Conservation (phyloP, 2,329 filamentous ascomycete genomes). For the Ophiocordyceps camponoti-rufipedis region DNA sequence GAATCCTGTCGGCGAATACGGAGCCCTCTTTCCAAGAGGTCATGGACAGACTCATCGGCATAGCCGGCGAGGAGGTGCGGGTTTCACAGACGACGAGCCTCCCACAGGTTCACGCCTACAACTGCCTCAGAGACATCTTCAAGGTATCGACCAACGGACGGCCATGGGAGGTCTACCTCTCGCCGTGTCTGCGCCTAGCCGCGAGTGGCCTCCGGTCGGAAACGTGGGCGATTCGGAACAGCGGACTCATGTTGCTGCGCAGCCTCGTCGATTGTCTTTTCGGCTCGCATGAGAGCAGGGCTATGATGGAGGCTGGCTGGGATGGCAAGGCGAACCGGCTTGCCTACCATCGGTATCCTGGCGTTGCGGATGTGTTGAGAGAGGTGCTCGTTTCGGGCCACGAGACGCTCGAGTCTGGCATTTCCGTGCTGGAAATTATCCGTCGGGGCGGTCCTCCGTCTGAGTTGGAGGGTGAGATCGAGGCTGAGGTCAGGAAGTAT, state of each 20-base stretch:
- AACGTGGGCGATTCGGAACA: conserved; percentile 90
- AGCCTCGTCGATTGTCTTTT: conserved; percentile 67
- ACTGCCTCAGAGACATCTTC: conserved; percentile 84
- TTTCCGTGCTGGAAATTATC: conserved; percentile 68
- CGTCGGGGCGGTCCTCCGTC: conserved; percentile 48
- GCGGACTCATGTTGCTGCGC: conserved; percentile 73
- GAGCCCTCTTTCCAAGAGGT: conserved; percentile 44
- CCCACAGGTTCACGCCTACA: conserved; percentile 86
- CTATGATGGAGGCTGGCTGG: conserved; percentile 41
- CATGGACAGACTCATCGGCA: conserved; percentile 41
- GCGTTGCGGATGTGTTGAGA: conserved; percentile 44
- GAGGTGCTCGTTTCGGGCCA: conserved; percentile 38
- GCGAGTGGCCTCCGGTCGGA: conserved; percentile 61
- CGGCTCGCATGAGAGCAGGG: conserved; percentile 56
- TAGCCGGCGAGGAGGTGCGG: conserved; percentile 34
- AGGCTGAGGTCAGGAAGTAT: conserved; percentile 39
- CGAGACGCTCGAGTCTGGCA: conserved; percentile 44
- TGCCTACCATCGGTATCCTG: conserved; percentile 51
- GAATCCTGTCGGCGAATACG: conserved; percentile 53
- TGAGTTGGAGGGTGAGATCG: conserved; percentile 32
- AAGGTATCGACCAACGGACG: conserved; percentile 61
- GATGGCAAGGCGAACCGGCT: conserved; percentile 46
- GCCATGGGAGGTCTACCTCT: conserved; percentile 60
- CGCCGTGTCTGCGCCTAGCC: conserved; percentile 59
- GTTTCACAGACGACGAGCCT: conserved; percentile 45